Evolutionary conservation across 2,329 filamentous ascomycete species (phyloP).

Genomic region (Curvularia verruculosa): DNA sequence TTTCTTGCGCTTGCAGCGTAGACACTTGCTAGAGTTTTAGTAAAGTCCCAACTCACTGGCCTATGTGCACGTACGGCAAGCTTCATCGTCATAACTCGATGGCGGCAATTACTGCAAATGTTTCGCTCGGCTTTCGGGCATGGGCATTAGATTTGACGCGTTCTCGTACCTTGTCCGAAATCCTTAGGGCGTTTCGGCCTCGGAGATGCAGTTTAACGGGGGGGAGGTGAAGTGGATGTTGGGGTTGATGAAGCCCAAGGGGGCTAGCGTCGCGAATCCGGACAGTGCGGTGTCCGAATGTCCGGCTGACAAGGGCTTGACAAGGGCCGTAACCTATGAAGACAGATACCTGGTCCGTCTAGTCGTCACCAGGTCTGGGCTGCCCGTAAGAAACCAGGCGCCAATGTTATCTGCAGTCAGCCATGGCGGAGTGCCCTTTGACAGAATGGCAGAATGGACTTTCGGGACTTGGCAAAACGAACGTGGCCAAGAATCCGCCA

Average conservation of each 20-base stretch:
- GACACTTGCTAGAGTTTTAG: constrained; percentile 18
- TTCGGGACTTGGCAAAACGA: not conserved
- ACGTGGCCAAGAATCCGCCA: not conserved
- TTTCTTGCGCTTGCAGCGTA: constrained; percentile 34
- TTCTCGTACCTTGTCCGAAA: not conserved
- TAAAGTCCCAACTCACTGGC: not conserved
- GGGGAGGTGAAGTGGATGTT: not conserved
- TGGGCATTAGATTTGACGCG: not conserved
- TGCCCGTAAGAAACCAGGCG: not conserved
- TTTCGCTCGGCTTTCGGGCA: not conserved
- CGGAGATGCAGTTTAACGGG: not conserved
- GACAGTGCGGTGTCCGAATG: not conserved
- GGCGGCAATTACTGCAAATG: not conserved
- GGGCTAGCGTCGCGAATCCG: not conserved
- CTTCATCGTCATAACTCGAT: constrained; percentile 15
- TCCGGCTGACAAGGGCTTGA: not conserved
- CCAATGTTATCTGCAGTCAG: not conserved
- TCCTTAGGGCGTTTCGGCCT: not conserved
- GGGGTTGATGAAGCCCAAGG: not conserved
- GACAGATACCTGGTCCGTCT: not conserved
- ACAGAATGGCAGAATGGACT: not conserved
- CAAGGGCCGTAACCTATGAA: not conserved
- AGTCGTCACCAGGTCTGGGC: not conserved
- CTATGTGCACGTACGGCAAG: constrained; percentile 21
- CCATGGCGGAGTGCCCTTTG: not conserved